Evolutionary conservation across 2,329 filamentous ascomycete genomes (phyloP).

Genomic region (Aspergillus viridinutans): DNA sequence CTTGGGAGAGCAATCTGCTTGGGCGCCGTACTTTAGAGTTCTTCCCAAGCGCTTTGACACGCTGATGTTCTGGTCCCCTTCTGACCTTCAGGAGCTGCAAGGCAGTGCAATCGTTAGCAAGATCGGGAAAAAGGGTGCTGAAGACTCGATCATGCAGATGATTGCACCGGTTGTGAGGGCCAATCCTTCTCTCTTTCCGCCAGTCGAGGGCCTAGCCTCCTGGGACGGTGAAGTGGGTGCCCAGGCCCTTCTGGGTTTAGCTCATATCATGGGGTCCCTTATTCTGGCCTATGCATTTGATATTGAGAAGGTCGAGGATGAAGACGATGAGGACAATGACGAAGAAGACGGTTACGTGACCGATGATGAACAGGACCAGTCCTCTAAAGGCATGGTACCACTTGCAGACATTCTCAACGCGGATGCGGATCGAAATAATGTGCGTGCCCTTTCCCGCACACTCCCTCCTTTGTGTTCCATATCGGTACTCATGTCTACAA

Average conservation of each 20-base stretch:
- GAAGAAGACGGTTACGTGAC: constrained; percentile 49
- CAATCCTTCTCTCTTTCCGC: constrained; percentile 41
- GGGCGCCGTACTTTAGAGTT: constrained; percentile 74
- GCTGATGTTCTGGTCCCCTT: constrained; percentile 79
- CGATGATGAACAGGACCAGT: constrained; percentile 62
- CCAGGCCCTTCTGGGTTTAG: constrained; percentile 51
- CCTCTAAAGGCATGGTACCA: constrained; percentile 80
- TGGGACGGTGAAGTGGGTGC: constrained; percentile 38
- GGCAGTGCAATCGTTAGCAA: constrained; percentile 72
- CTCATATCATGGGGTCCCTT: constrained; percentile 77
- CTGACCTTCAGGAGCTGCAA: constrained; percentile 68
- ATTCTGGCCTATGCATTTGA: constrained; percentile 96
- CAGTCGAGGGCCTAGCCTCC: constrained; percentile 35
- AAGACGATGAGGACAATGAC: constrained; percentile 50
- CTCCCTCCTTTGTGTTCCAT: background rate
- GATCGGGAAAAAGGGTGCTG: constrained; percentile 69
- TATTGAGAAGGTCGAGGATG: constrained; percentile 57
- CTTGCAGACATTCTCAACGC: constrained; percentile 88
- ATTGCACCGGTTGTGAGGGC: constrained; percentile 50
- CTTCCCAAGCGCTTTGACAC: constrained; percentile 72
- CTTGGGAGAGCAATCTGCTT: constrained; percentile 57
- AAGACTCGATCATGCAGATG: constrained; percentile 61
- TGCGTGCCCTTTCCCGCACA: constrained; percentile 30
- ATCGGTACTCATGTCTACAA: constrained; percentile 3
- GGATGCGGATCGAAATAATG: constrained; percentile 77